Evolutionary conservation across 208 protist genomes (phyloP), one percentile per base, ranked within the genome.

Genomic region (Strigomonas oncopelti): DNA sequence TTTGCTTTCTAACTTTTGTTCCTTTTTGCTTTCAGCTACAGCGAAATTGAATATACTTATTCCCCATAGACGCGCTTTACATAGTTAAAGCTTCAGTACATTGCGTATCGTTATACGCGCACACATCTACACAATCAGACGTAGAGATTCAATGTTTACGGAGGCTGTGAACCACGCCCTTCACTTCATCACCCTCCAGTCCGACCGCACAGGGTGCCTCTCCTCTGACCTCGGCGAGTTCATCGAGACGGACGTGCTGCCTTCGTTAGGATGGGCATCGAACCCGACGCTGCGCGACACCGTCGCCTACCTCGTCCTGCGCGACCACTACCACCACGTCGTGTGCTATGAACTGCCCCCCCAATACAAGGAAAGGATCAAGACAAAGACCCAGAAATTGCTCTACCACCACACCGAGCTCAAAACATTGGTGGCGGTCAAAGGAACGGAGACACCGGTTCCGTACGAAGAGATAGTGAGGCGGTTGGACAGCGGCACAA

Each of bases 141-240:
- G 5, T 9, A 48, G 5, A 48, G 42, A 48, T 20, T 1, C 16
- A 4, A 65, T 65, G 61, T 65, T 65, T 25, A 32, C 20, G 1
- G 45, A 54, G 8, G 61, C 45, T 8, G 27, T 65, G 5, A 28
- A 92, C 16, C 67, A 67, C 45, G 73, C 77, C 7, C 60, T 88
- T 0, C 72, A 80, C 54, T 92, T 95, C 63, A 78, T 95, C 53
- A 83, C 75, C 18, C 75, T 78, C 18, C 90, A 95, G 22, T 58
- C 62, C 45, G 72, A 72, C 14, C 13, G 65, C 13, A 48, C 61
- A 8, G 90, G 90, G 29, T 89, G 83, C 73, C 77, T 65, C 28
- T 73, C 80, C 0, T 71, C 65, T 0, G 75, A 81, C 54, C 70
- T 95, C n/a, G 70, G 79, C 28, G 85, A 90, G 46, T 91, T 88